These are phyloP conservation scores for Myrmaecium sp. DNA, from an alignment of 2,329 filamentous ascomycete species.

Conservation along the genomic window DNA sequence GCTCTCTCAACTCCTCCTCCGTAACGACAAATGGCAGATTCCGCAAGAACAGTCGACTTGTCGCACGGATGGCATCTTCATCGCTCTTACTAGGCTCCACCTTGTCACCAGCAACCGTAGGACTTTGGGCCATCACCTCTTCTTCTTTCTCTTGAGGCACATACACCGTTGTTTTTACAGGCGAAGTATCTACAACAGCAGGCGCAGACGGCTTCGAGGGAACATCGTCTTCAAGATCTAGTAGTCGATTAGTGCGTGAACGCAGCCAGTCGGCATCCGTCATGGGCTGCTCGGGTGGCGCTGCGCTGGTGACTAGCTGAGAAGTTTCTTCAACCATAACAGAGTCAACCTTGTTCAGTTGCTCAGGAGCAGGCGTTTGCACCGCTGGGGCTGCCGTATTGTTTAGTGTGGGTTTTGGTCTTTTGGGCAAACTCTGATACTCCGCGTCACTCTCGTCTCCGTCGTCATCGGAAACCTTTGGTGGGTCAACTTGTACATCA, in stretches of 20 bases:
- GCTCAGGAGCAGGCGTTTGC: conserved; percentile 1
- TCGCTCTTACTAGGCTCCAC: conserved; percentile 22
- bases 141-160: no score
- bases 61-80: conserved; percentile 49
- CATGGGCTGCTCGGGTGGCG: conserved; percentile 28
- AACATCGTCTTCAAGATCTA: conserved; percentile 63
- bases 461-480: conserved; percentile 9
- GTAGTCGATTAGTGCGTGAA: conserved; percentile 67
- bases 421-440: conserved; percentile 47
- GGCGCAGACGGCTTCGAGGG: conserved; percentile 3
- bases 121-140: conserved; percentile 4
- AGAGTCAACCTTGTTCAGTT: neutral
- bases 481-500: conserved; percentile 7
- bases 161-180: no score
- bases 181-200: no score
- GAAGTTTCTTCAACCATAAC: conserved; percentile 9
- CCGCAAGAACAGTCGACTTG: conserved; percentile 67
- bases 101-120: conserved; percentile 23
- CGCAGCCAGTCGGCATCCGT: conserved; percentile 86
- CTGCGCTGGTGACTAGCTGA: conserved; percentile 10
- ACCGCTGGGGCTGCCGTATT: neutral
- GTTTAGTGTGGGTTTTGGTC: conserved; percentile 15
- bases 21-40: conserved; percentile 72
- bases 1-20: conserved; percentile 56
- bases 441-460: conserved; percentile 47